Conservation (phyloP, 2,329 filamentous ascomycete genomes). For the Cladophialophora chaetospira region DNA sequence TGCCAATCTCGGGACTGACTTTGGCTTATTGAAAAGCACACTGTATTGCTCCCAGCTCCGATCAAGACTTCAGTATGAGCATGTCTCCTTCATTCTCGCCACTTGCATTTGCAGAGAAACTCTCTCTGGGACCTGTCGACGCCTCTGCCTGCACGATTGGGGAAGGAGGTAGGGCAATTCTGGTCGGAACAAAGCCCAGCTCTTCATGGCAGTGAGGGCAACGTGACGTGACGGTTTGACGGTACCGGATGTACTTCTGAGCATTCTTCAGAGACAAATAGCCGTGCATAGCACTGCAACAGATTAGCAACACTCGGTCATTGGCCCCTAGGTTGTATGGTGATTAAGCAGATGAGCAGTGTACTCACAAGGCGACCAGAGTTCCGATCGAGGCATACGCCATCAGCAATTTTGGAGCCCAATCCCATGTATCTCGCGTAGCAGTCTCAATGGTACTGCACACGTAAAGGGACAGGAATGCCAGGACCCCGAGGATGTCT, state of each 20-base stretch:
- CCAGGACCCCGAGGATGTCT: constrained; percentile 13
- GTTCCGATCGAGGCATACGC: constrained; percentile 15
- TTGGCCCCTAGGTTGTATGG: background rate
- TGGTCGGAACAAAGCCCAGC: background rate
- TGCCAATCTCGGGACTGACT: background rate
- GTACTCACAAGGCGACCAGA: constrained; percentile 23
- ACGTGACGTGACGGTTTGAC: constrained; percentile 8
- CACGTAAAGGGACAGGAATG: constrained; percentile 21
- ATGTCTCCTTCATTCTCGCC: constrained; percentile 20
- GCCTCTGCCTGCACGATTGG: background rate
- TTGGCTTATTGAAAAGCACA: background rate
- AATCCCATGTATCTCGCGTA: background rate
- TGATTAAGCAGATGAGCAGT: no score
- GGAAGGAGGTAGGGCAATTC: constrained; percentile 5
- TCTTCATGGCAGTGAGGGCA: constrained; percentile 24
- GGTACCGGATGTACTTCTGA: constrained; percentile 18
- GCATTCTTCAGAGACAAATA: constrained; percentile 8
- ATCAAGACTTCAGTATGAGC: constrained; percentile 19
- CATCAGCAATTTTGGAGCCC: constrained; percentile 1
- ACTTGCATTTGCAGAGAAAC: constrained; percentile 17
- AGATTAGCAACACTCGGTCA: background rate
- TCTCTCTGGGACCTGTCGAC: constrained; percentile 6
- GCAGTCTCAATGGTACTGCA: constrained; percentile 9
- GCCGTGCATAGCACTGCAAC: constrained; percentile 17
- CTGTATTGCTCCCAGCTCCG: background rate